A percentile compares a stretch with the other conserved stretches of the same genome.
Evolutionary conservation across 164 flowering plant genomes (phyloP).

Genomic region (Annona squamosa): DNA sequence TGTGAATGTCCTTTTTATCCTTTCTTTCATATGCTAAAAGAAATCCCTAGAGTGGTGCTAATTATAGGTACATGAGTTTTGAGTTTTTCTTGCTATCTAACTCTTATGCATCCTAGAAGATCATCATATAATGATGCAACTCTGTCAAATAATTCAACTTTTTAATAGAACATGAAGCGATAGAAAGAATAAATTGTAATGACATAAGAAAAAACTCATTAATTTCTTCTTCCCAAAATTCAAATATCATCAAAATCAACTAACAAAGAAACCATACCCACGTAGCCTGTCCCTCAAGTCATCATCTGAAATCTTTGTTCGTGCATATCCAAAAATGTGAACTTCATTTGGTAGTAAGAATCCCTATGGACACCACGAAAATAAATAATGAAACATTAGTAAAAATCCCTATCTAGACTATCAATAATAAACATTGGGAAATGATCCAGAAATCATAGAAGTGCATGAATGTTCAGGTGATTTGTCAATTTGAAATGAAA

Average conservation of each 20-base stretch:
- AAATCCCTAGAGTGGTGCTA: too few relatives aligned
- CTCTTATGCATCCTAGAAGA: too few relatives aligned
- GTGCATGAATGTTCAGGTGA: too few relatives aligned
- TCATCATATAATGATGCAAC: too few relatives aligned
- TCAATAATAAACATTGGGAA: background rate
- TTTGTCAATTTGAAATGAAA: background rate
- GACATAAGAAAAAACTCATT: background rate
- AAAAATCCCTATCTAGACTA: background rate
- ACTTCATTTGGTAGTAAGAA: conserved; percentile 66
- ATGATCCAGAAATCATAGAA: background rate
- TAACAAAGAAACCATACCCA: conserved; percentile 46
- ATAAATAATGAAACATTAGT: background rate
- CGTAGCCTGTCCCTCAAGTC: conserved; percentile 65
- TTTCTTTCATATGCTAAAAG: too few relatives aligned
- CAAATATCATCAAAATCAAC: background rate
- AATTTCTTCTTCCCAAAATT: background rate
- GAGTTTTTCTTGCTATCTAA: too few relatives aligned
- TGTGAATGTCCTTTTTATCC: too few relatives aligned
- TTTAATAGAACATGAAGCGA: too few relatives aligned
- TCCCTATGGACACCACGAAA: conserved; percentile 37
- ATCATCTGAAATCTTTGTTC: conserved; percentile 74
- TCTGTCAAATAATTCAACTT: too few relatives aligned
- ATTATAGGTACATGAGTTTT: too few relatives aligned
- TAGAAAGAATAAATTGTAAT: too few relatives aligned
- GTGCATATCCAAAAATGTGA: conserved; percentile 94